Evolutionary conservation across 768 basidiomycete genomes (phyloP).

Genomic region (Lentinula guzmanii): DNA sequence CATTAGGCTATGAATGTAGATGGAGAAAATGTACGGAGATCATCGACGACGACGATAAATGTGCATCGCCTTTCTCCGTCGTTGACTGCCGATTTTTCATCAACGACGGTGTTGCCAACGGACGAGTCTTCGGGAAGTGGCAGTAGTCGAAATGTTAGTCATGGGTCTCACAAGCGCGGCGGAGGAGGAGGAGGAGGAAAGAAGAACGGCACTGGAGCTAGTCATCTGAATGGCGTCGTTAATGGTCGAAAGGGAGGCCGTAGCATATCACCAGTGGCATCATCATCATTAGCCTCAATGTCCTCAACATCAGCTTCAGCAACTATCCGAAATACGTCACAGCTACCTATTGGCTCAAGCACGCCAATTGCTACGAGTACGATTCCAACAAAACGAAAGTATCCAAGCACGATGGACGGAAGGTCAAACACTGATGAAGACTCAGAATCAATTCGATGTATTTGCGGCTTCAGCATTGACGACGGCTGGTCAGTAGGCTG

Average conservation of each 20-base stretch:
- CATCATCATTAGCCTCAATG: not conserved
- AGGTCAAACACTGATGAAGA: not conserved
- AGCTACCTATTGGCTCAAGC: not conserved
- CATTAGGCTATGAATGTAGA: not conserved
- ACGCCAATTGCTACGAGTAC: not conserved
- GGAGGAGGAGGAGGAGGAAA: not conserved
- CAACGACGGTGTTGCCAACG: not conserved
- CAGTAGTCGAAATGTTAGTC: not conserved
- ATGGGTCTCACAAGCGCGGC: not conserved
- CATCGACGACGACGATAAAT: not conserved
- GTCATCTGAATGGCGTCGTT: not conserved
- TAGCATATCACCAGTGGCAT: not conserved
- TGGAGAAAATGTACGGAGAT: not conserved
- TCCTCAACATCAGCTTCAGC: not conserved
- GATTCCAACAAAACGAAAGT: not conserved
- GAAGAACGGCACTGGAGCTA: not conserved
- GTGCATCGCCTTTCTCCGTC: not conserved
- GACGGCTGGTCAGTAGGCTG: constrained; percentile 6
- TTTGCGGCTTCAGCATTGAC: not conserved
- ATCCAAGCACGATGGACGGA: not conserved
- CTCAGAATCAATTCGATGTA: constrained; percentile 3
- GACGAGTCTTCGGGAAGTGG: not conserved
- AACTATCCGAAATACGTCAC: not conserved
- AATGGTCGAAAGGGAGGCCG: not conserved
- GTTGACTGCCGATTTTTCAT: not conserved